Percentiles rank a stretch among this genome's conserved stretches.
Conservation (phyloP, 768 basidiomycete species). For the Tylopilus sp. region DNA sequence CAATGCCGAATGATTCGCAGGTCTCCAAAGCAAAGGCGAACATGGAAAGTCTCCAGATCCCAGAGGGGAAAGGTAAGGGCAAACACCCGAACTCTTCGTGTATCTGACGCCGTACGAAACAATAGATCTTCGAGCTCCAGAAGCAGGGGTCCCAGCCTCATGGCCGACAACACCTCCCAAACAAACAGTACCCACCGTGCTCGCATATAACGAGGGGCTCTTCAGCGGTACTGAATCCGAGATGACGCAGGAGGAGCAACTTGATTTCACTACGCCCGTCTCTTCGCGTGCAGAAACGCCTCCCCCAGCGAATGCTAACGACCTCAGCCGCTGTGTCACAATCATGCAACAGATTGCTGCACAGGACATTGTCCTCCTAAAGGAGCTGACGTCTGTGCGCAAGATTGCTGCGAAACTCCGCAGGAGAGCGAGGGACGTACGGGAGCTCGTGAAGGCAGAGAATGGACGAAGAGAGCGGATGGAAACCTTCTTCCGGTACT, state of each 20-base stretch:
- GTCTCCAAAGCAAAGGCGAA: conserved; percentile 24
- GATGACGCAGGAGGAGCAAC: conserved; percentile 18
- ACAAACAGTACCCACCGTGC: neutral
- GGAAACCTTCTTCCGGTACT: conserved; percentile 26
- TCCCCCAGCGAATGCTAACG: conserved; percentile 8
- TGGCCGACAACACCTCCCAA: neutral
- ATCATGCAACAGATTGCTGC: conserved; percentile 26
- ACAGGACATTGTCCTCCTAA: conserved; percentile 16
- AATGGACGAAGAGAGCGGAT: conserved; percentile 25
- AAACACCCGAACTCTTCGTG: neutral
- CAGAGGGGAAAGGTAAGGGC: conserved; percentile 11
- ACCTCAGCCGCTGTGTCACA: conserved; percentile 22
- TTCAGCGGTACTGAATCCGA: conserved; percentile 26
- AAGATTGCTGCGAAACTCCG: conserved; percentile 18
- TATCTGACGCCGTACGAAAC: neutral
- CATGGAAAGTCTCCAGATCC: conserved; percentile 12
- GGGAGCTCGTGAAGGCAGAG: conserved; percentile 23
- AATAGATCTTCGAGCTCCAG: conserved; percentile 1
- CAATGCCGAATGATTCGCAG: conserved; percentile 11
- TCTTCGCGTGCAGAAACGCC: conserved; percentile 26
- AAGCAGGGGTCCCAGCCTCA: conserved; percentile 1
- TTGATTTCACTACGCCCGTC: conserved; percentile 18
- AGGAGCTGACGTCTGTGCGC: conserved; percentile 4
- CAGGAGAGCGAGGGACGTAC: conserved; percentile 20
- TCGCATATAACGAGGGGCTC: conserved; percentile 3